Base-by-base conservation (phyloP, 805 yeast species). In the Candida rishiriensis region DNA sequence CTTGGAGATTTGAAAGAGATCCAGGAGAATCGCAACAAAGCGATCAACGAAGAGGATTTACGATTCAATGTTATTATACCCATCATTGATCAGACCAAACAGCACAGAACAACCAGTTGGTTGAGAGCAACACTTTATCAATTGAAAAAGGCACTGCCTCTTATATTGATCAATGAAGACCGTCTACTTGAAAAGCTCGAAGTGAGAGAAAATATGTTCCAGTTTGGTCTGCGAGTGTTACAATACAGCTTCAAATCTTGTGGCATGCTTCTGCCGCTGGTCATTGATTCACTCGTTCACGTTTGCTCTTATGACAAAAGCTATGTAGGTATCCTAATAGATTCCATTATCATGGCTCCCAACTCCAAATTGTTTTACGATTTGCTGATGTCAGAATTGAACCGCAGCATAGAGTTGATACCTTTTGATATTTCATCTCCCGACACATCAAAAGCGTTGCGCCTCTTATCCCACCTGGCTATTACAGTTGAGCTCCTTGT, bases 121-220 rank as follows among this genome's bases (percentile, higher is more conserved):
- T 55, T 79, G n/a, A 65, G 57, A 12, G 80, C 74, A 0, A 78
- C 85, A 0, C 60, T 74, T 4, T 53, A 60, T 14, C 86, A 82
- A 52, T 64, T 80, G 3, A 64, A 65, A 39, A 58, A 70, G 14
- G 78, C 83, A 0, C 46, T 82, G 6, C 59, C 64, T 18, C 52
- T 66, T 2, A 60, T 75, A 18, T 35, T 57, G 13, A 52, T 50
- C 15, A 39, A 65, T 1, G 50, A 44, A 14, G 38, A 46, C 11
- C 26, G 26, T 21, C 26, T 21, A 4, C 35, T 55, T 6, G 54
- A 56, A 1, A 64, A 66, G 30, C 41, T 45, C 5, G 68, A 68
- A 41, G 72, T 73, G 5, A 58, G 61, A 39, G 46, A 52, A 15
- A 50, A 63, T 1, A 40, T 74, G 12, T 54, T 63, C 16, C 48